These are phyloP conservation scores for Dovyalis caffra DNA, from an alignment of 345 rosid species.

Conservation along the genomic window DNA sequence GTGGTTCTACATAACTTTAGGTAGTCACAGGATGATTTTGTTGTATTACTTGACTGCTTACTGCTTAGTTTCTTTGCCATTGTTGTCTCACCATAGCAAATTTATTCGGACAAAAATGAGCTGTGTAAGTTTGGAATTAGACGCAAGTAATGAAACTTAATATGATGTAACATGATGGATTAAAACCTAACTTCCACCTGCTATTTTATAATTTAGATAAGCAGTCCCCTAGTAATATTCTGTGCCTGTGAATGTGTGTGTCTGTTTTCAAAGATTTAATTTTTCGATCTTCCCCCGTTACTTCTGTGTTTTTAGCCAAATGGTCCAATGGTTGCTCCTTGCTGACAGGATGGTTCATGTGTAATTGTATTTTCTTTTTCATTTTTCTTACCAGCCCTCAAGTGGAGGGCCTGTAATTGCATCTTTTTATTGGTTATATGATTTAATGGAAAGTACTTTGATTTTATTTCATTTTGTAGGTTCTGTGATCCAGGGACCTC, in stretches of 20 bases:
- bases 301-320: neutral
- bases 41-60: too few relatives aligned
- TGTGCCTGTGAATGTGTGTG: neutral
- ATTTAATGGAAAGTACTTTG: neutral
- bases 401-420: neutral
- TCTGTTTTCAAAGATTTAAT: too few relatives aligned
- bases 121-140: neutral
- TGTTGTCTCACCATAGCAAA: neutral
- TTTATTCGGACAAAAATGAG: neutral
- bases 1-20: too few relatives aligned
- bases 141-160: neutral
- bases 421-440: neutral
- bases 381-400: too few relatives aligned
- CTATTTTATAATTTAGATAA: neutral
- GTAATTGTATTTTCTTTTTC: neutral
- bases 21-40: too few relatives aligned
- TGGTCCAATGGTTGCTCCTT: neutral
- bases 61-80: too few relatives aligned
- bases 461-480: slow-evolving; percentile 25
- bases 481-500: slow-evolving; percentile 35
- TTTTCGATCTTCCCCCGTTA: too few relatives aligned
- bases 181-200: neutral
- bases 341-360: neutral
- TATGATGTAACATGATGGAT: neutral
- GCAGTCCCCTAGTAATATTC: neutral